phyloP scores from a whole-genome alignment of 2,329 filamentous ascomycete species.

The Bipolaris sorokiniana region DNA sequence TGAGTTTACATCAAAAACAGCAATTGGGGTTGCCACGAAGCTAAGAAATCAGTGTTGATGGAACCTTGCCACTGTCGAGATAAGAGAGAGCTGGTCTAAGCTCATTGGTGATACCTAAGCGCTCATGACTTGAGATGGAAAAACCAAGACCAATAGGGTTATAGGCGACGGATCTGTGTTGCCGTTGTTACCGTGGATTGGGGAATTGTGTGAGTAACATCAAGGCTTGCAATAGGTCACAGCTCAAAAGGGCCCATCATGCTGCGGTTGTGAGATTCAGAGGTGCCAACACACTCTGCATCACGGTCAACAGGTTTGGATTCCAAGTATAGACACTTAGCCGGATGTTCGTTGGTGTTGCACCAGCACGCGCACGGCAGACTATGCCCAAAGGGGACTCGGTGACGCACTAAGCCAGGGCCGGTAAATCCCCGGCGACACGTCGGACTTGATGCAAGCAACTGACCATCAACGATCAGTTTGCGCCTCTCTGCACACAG shows the following conservation, averaged over 20 bases:
- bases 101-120: neutral
- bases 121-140: neutral
- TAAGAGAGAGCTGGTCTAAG: neutral
- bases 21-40: too few relatives aligned
- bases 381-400: conserved; percentile 19
- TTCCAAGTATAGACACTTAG: conserved; percentile 1
- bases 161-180: neutral
- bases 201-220: neutral
- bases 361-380: neutral
- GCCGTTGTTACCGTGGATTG: neutral
- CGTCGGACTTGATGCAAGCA: conserved; percentile 25
- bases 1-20: too few relatives aligned
- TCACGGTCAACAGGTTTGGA: neutral
- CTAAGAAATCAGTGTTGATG: too few relatives aligned
- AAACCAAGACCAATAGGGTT: neutral
- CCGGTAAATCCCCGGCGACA: conserved; percentile 30
- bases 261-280: neutral
- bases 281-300: conserved; percentile 6
- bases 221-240: neutral
- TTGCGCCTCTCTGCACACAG: conserved; percentile 27
- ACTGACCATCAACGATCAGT: conserved; percentile 29
- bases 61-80: neutral
- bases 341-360: conserved; percentile 5
- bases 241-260: neutral
- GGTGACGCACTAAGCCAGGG: conserved; percentile 33